These are phyloP conservation scores for Syzygium aromaticum DNA, from an alignment of 345 rosid genomes.

Conservation along the genomic window DNA sequence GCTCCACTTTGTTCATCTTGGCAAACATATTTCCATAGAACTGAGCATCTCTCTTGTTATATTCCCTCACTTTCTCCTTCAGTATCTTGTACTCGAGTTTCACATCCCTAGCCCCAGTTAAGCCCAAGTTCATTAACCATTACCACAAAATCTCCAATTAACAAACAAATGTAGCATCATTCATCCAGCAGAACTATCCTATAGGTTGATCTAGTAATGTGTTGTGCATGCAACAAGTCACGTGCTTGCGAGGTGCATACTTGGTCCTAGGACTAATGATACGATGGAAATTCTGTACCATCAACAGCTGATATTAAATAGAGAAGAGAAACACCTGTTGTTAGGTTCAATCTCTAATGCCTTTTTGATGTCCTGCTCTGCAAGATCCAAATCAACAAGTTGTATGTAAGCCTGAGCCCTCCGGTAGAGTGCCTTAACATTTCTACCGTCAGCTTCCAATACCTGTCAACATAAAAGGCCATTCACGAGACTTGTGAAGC, in stretches of 20 bases:
- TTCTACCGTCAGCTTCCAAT: conserved; percentile 22
- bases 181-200: not conserved
- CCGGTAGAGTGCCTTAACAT: conserved; percentile 39
- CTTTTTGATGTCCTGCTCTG: conserved; percentile 38
- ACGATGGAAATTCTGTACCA: not conserved
- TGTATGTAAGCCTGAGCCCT: conserved; percentile 43
- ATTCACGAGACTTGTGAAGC: not conserved
- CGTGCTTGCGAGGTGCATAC: not conserved
- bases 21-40: conserved; percentile 25
- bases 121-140: not conserved
- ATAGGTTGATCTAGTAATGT: not conserved
- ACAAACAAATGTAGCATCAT: not conserved
- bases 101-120: conserved; percentile 19
- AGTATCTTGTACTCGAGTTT: conserved; percentile 26
- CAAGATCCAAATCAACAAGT: conserved; percentile 30
- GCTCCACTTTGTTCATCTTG: conserved; percentile 8
- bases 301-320: not conserved
- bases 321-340: conserved; percentile 16
- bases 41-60: conserved; percentile 29
- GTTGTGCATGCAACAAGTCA: not conserved
- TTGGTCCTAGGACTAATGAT: not conserved
- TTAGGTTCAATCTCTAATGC: conserved; percentile 44
- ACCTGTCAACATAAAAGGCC: conserved; percentile 11
- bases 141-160: not conserved
- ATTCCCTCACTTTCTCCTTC: conserved; percentile 34